phyloP scores from a whole-genome alignment of 2,329 filamentous ascomycete species.

The Orbilia javanica region DNA sequence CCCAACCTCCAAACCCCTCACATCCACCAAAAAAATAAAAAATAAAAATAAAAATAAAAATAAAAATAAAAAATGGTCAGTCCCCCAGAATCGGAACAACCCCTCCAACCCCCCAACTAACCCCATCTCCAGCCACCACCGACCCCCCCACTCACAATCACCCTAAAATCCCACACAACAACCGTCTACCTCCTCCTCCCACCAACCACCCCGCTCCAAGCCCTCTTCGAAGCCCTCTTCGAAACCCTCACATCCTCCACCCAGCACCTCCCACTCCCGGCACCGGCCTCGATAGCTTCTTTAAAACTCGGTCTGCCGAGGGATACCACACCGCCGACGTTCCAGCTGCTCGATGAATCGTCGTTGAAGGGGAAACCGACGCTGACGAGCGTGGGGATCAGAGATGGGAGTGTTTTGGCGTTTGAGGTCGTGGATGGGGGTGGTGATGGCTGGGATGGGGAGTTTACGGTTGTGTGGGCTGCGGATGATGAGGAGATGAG shows the following conservation, averaged over 20 bases:
- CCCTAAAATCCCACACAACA: slow-evolving; percentile 51
- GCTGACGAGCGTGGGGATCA: slow-evolving; percentile 19
- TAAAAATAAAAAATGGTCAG: too few species aligned
- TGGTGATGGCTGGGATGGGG: slow-evolving; percentile 34
- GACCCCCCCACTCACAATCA: slow-evolving; percentile 32
- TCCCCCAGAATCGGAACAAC: too few species aligned
- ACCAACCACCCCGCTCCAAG: slow-evolving; percentile 20
- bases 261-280: slow-evolving; percentile 30
- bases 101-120: background rate
- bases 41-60: too few species aligned
- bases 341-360: slow-evolving; percentile 21
- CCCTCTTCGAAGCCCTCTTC: slow-evolving; percentile 24
- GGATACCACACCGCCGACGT: slow-evolving; percentile 13
- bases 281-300: background rate
- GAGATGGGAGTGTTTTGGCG: slow-evolving; percentile 24
- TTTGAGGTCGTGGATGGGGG: slow-evolving; percentile 28
- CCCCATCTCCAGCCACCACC: slow-evolving; percentile 16
- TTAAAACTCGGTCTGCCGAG: slow-evolving; percentile 44
- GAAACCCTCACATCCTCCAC: slow-evolving; percentile 4
- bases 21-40: too few species aligned
- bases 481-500: slow-evolving; percentile 29
- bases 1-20: background rate
- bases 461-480: slow-evolving; percentile 31
- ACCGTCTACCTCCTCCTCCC: slow-evolving; percentile 54
- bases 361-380: slow-evolving; percentile 18